A percentile compares a stretch with the other conserved stretches of the same genome.
Evolutionary conservation across 2,329 filamentous ascomycete species (phyloP).

Genomic region (Cucurbitaria berberidis): DNA sequence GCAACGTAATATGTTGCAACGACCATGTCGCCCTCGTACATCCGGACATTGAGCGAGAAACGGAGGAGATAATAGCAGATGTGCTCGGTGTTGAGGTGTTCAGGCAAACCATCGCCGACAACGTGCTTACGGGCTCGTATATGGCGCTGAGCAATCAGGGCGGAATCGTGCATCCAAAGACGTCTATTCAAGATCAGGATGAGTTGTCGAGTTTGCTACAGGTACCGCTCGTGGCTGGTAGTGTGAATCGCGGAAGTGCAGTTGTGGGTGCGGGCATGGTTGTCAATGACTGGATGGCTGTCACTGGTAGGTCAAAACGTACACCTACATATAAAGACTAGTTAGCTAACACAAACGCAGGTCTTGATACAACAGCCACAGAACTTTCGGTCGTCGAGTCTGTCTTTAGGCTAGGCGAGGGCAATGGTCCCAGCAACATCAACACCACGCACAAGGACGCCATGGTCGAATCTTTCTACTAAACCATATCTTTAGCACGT

Average conservation of each 20-base stretch:
- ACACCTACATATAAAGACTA: background rate
- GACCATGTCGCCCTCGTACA: conserved; percentile 97
- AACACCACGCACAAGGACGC: conserved; percentile 91
- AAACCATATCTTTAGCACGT: conserved; percentile 39
- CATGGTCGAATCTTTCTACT: conserved; percentile 99
- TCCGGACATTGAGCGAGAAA: conserved; percentile 95
- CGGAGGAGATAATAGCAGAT: conserved; percentile 97
- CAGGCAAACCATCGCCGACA: conserved; percentile 93
- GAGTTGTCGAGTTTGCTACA: conserved; percentile 92
- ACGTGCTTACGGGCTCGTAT: conserved; percentile 94
- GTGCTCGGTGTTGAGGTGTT: conserved; percentile 89
- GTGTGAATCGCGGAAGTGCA: conserved; percentile 88
- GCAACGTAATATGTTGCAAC: conserved; percentile 95
- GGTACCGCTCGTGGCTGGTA: conserved; percentile 92
- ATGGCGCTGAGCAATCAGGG: conserved; percentile 97
- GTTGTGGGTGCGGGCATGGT: conserved; percentile 98
- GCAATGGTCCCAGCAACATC: conserved; percentile 75
- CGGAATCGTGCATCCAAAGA: conserved; percentile 96
- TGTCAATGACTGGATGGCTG: conserved; percentile 96
- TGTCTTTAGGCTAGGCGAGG: conserved; percentile 93
- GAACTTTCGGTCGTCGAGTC: conserved; percentile 96
- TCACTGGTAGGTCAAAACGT: conserved; percentile 61
- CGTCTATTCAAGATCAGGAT: conserved; percentile 95
- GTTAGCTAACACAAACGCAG: conserved; percentile 44
- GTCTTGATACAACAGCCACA: conserved; percentile 93